Percentiles rank a stretch among this genome's conserved stretches.
Evolutionary conservation across 768 basidiomycete species (phyloP).

Genomic region (Amanita phalloides): DNA sequence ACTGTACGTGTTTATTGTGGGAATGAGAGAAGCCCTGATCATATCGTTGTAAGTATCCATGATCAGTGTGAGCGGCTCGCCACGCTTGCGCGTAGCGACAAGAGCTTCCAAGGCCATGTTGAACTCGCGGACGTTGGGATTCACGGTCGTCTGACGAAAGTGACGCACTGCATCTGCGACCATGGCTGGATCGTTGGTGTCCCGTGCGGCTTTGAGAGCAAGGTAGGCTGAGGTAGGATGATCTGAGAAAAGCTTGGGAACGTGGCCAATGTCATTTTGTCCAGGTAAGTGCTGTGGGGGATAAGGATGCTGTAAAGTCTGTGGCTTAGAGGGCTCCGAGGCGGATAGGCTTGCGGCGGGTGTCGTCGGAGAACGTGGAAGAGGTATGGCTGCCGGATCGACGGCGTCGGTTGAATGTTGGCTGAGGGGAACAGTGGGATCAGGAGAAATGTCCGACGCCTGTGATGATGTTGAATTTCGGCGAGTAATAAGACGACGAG

Average conservation of each 20-base stretch:
- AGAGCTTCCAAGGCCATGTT: conserved; percentile 54
- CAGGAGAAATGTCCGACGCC: not conserved
- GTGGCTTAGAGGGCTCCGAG: conserved; percentile 14
- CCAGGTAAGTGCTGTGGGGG: conserved; percentile 1
- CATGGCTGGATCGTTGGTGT: conserved; percentile 13
- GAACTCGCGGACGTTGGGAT: conserved; percentile 40
- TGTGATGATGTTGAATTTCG: conserved; percentile 35
- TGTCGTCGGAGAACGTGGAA: conserved; percentile 7
- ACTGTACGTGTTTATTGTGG: conserved; percentile 53
- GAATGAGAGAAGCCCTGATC: conserved; percentile 47
- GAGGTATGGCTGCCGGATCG: conserved; percentile 5
- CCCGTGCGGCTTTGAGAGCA: conserved; percentile 17
- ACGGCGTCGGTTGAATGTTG: conserved; percentile 8
- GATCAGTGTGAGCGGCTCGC: conserved; percentile 45
- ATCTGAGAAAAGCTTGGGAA: not conserved
- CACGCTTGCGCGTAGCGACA: conserved; percentile 28
- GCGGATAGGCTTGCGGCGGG: conserved; percentile 2
- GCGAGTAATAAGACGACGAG: conserved; percentile 27
- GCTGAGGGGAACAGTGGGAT: not conserved
- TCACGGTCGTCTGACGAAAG: conserved; percentile 17
- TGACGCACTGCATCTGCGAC: conserved; percentile 25
- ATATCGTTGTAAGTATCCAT: conserved; percentile 67
- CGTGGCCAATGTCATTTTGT: not conserved
- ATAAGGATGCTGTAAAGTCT: conserved; percentile 6
- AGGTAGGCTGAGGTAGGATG: conserved; percentile 9